Percentiles rank a stretch among this genome's conserved stretches.
These are phyloP conservation scores for Cytospora mali DNA, from an alignment of 2,329 filamentous ascomycete genomes.

Conservation along the genomic window DNA sequence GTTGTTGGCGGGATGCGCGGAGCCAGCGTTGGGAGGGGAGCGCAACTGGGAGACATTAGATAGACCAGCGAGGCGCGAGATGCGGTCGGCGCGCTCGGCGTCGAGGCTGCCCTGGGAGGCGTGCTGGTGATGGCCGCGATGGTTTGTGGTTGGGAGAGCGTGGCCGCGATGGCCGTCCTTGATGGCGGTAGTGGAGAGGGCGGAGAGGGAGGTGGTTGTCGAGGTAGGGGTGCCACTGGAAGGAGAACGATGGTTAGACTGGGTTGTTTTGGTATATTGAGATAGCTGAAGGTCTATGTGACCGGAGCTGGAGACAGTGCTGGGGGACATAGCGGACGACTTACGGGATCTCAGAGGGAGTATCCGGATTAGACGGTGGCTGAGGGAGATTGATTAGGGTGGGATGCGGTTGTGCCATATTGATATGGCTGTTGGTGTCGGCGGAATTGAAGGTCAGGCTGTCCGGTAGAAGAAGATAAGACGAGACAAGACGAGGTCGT, in stretches of 20 bases:
- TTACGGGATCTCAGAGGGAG: conserved; percentile 88
- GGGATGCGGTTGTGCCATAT: conserved; percentile 47
- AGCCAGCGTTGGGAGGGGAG: conserved; percentile 42
- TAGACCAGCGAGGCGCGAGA: conserved; percentile 90
- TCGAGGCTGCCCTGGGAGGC: conserved; percentile 76
- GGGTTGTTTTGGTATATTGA: background rate
- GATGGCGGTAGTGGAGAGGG: conserved; percentile 90
- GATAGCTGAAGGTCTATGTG: background rate
- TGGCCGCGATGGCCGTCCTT: conserved; percentile 93
- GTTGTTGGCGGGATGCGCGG: conserved; percentile 39
- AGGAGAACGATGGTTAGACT: background rate
- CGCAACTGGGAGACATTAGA: conserved; percentile 82
- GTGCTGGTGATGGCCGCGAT: conserved; percentile 60
- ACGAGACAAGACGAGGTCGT: background rate
- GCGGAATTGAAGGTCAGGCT: background rate
- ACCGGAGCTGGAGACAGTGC: background rate
- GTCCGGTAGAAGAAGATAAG: background rate
- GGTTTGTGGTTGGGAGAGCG: conserved; percentile 60
- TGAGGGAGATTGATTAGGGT: conserved; percentile 85
- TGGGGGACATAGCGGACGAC: conserved; percentile 39
- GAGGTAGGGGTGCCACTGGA: conserved; percentile 88
- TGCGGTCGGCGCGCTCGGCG: conserved; percentile 90
- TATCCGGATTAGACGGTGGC: conserved; percentile 79
- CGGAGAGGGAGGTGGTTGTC: conserved; percentile 86
- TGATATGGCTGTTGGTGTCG: conserved; percentile 20